Conservation (phyloP, 192 early-diverging fungal genomes). For the Mortierella hygrophila region DNA sequence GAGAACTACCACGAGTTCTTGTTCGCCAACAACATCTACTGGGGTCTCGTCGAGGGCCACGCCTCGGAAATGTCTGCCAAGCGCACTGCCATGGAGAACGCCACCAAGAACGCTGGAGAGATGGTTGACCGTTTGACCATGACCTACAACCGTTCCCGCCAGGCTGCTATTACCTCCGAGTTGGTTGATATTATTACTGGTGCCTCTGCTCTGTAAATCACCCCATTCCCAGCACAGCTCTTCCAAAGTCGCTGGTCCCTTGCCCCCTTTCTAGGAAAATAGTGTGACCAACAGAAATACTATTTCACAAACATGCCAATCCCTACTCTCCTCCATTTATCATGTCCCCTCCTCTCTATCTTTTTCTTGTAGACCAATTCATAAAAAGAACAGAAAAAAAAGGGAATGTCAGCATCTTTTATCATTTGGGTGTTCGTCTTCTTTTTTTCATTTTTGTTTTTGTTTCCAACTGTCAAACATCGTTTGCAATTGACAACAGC, state of each 20-base stretch:
- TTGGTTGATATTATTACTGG: constrained; percentile 98
- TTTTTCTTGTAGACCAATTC: not conserved
- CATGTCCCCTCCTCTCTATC: not conserved
- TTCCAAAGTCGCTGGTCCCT: not conserved
- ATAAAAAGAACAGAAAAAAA: constrained; percentile 5
- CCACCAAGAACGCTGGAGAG: constrained; percentile 99
- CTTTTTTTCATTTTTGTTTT: not conserved
- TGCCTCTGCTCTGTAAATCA: constrained; percentile 87
- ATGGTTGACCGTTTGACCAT: constrained; percentile 97
- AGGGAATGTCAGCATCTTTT: not conserved
- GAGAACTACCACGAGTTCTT: constrained; percentile 94
- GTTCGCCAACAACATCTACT: constrained; percentile 94
- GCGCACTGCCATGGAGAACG: constrained; percentile 99
- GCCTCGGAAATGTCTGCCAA: constrained; percentile 96
- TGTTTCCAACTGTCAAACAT: not conserved
- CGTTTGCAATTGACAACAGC: too few species aligned
- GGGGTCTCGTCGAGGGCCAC: constrained; percentile 96
- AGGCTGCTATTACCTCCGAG: constrained; percentile 99
- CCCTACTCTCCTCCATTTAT: not conserved
- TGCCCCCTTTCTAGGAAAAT: too few species aligned
- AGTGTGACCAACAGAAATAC: not conserved
- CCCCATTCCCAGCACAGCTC: not conserved
- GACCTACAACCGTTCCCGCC: constrained; percentile 97
- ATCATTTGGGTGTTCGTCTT: not conserved
- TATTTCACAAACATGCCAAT: not conserved